Percentiles rank a stretch among this genome's conserved stretches.
phyloP scores from a whole-genome alignment of 73 alveolate species.

The Symbiodinium pilosum region DNA sequence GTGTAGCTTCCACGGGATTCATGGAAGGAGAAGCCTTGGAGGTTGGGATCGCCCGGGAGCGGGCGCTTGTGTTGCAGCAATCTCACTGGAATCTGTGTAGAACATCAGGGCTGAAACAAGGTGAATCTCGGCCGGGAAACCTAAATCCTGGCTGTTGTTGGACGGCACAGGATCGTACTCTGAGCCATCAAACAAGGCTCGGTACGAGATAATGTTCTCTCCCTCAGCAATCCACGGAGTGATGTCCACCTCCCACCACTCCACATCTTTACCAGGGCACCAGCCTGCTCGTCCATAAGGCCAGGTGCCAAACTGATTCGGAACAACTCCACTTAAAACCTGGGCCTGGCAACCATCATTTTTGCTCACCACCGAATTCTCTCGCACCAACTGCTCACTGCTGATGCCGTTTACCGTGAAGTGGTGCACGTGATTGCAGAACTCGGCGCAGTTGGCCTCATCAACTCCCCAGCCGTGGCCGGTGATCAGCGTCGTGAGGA shows the following conservation, averaged over 20 bases:
- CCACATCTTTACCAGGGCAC: constrained; percentile 82
- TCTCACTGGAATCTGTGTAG: not conserved
- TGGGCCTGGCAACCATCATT: constrained; percentile 69
- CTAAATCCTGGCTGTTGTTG: not conserved
- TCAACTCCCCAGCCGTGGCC: constrained; percentile 90
- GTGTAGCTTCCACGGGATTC: not conserved
- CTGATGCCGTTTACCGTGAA: constrained; percentile 42
- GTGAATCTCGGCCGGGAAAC: constrained; percentile 74
- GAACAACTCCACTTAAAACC: constrained; percentile 53
- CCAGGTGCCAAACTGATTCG: constrained; percentile 85
- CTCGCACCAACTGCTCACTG: not conserved
- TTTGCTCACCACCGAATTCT: constrained; percentile 19
- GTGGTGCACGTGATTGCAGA: constrained; percentile 76
- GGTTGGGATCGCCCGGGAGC: not conserved
- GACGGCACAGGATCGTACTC: constrained; percentile 55
- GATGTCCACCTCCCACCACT: constrained; percentile 75
- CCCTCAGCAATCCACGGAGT: constrained; percentile 3
- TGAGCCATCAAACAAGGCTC: constrained; percentile 43
- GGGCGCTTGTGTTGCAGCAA: not conserved
- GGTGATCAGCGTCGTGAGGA: constrained; percentile 51
- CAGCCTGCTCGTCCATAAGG: constrained; percentile 83
- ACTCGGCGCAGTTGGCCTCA: constrained; percentile 93
- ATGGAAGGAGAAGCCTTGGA: not conserved
- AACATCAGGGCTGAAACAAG: constrained; percentile 45
- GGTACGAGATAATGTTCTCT: constrained; percentile 21